Evolutionary conservation across 164 flowering plant species (phyloP).

Genomic region (Stephania yunnanensis): DNA sequence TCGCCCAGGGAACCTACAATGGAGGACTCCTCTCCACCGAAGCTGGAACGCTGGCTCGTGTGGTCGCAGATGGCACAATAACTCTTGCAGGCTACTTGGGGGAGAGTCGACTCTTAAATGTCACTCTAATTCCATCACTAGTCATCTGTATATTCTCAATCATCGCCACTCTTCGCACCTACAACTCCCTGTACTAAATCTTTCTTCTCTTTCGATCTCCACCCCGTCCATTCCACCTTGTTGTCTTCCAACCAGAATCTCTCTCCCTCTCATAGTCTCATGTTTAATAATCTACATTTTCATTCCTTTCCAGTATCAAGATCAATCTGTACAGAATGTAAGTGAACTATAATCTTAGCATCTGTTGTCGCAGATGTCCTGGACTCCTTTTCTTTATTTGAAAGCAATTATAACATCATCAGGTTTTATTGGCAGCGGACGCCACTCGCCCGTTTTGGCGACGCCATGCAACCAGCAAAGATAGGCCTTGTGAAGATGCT

Average conservation of each 20-base stretch:
- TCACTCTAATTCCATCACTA: slow-evolving; percentile 66
- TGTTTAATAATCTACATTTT: too few species aligned
- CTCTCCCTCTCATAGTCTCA: neutral
- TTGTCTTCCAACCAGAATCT: neutral
- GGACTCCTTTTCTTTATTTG: too few species aligned
- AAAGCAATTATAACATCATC: too few species aligned
- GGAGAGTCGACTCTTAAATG: slow-evolving; percentile 51
- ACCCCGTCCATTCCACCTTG: neutral
- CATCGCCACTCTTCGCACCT: slow-evolving; percentile 55
- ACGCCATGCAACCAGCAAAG: too few species aligned
- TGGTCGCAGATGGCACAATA: slow-evolving; percentile 80
- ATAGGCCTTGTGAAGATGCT: too few species aligned
- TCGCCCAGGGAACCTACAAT: slow-evolving; percentile 87
- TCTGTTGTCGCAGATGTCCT: too few species aligned
- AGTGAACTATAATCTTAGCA: too few species aligned
- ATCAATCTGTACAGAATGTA: neutral
- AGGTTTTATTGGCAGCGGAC: too few species aligned
- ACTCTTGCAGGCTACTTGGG: slow-evolving; percentile 75
- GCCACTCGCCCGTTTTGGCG: too few species aligned
- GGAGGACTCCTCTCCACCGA: slow-evolving; percentile 95
- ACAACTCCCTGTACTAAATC: slow-evolving; percentile 63
- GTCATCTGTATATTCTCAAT: slow-evolving; percentile 53
- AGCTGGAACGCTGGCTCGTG: slow-evolving; percentile 91
- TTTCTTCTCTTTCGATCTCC: neutral
- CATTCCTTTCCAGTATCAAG: too few species aligned